These are phyloP conservation scores for Emergomyces orientalis DNA, from an alignment of 2,329 filamentous ascomycete species.

Conservation along the genomic window DNA sequence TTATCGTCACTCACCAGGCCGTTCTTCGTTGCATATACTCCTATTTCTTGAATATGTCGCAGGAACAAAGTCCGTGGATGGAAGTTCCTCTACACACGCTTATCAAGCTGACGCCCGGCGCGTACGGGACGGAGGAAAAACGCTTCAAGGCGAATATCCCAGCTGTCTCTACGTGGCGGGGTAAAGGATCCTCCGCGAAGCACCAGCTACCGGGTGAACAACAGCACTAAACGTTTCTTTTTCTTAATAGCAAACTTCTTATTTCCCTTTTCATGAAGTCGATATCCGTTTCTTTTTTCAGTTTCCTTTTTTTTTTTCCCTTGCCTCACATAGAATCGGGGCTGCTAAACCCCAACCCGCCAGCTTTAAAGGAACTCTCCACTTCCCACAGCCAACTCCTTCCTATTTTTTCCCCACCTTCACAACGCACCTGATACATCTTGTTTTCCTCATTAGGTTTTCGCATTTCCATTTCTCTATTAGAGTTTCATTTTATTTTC, in stretches of 20 bases:
- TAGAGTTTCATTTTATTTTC: neutral
- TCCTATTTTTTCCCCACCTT: neutral
- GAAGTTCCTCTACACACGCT: conserved; percentile 92
- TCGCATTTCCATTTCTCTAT: neutral
- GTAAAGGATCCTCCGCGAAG: conserved; percentile 84
- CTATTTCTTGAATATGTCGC: conserved; percentile 96
- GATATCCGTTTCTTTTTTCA: neutral
- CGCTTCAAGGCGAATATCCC: conserved; percentile 84
- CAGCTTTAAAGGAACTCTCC: neutral
- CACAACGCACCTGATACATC: neutral
- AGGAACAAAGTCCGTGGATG: conserved; percentile 94
- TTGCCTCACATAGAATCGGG: neutral
- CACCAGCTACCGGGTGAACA: conserved; percentile 48
- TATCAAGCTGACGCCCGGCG: conserved; percentile 90
- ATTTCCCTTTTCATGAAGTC: conserved; percentile 2
- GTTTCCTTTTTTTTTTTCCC: neutral
- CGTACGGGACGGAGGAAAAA: conserved; percentile 87
- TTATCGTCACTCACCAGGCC: conserved; percentile 96
- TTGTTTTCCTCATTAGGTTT: neutral
- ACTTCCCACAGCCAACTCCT: neutral
- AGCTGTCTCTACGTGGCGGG: conserved; percentile 91
- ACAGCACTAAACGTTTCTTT: conserved; percentile 1
- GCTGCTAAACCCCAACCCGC: too few relatives aligned
- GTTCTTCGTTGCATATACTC: conserved; percentile 95
- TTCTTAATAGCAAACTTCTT: neutral